A percentile compares a stretch with the other conserved stretches of the same genome.
Conservation (phyloP, 495 filamentous ascomycete genomes). For the Aspergillus nidulans region DNA sequence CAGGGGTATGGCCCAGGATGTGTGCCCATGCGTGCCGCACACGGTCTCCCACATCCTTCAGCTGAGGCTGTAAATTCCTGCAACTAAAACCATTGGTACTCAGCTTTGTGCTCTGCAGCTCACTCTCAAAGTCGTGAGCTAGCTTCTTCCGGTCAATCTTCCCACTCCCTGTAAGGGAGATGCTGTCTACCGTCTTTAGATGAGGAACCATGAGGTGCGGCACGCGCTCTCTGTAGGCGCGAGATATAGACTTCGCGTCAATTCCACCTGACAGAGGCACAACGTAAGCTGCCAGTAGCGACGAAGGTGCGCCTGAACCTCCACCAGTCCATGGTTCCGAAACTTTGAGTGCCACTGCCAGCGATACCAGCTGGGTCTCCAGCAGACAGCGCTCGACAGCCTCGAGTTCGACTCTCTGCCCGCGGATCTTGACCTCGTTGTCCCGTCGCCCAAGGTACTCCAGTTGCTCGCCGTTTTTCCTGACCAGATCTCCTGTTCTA, state of each 20-base stretch:
- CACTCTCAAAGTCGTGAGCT: not conserved
- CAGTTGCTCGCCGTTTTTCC: not conserved
- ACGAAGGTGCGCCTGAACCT: not conserved
- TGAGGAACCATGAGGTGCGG: conserved; percentile 17
- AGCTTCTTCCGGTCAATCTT: conserved; percentile 20
- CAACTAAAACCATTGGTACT: not conserved
- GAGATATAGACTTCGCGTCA: not conserved
- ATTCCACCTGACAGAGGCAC: not conserved
- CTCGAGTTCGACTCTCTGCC: conserved; percentile 42
- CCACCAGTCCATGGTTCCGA: not conserved
- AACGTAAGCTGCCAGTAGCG: not conserved
- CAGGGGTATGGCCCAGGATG: not conserved
- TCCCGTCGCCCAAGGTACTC: conserved; percentile 29
- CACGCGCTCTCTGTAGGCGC: not conserved
- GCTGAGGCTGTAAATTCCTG: not conserved
- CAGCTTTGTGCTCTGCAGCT: not conserved
- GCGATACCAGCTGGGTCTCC: not conserved
- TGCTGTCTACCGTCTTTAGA: conserved; percentile 9
- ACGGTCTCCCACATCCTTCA: not conserved
- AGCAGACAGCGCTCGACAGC: conserved; percentile 33
- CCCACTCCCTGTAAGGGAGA: conserved; percentile 15
- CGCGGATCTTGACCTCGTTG: conserved; percentile 44
- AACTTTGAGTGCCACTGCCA: not conserved
- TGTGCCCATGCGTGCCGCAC: not conserved
- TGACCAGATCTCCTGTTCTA: conserved; percentile 18